Evolutionary conservation across 148 eudicot species (phyloP), one percentile per base, ranked within the genome.

Genomic region (Silene uniflora): DNA sequence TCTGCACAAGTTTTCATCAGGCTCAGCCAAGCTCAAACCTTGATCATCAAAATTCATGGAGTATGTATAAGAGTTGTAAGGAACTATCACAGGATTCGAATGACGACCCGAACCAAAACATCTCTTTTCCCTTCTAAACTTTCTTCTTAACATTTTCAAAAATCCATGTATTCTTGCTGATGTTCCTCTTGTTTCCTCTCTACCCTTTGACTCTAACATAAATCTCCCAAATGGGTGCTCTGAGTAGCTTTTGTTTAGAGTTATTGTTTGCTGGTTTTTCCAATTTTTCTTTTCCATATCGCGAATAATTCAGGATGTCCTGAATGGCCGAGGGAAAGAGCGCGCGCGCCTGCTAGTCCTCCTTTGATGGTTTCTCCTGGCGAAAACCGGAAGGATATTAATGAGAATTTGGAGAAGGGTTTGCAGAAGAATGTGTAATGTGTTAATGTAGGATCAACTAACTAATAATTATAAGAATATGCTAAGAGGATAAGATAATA

Each of bases 31-130:
- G n/a, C 16, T 39, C 58, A 22, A 55, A 4, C 84, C 86, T 56
- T 83, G 83, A 67, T 90, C 91, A 29, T 90, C 91, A 61, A 90
- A 90, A 54, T 90, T 88, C 74, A 74, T 81, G 0, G 88, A 19
- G 35, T 90, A 90, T 6, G 91, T 79, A 66, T 80, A 71, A 1
- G 89, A 82, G 75, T 87, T 85, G 39, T 88, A 90, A 58, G 85
- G 83, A 29, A 85, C 79, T 66, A 77, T 80, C 10, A 59, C 52
- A 77, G 46, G 49, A 64, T 75, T 21, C 74, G 78, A 78, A 56
- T 67, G 56, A 13, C 60, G 62, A 16, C 82, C 32, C 14, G 77
- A 71, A 67, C 83, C 73, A 25, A 79, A 85, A 13, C 52, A 82
- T 58, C 63, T 85, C 80, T 86, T 90, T 67, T 84, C 87, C 46